Evolutionary conservation across 2,329 filamentous ascomycete genomes (phyloP), one percentile per base, ranked within the genome.

Genomic region (Eutypa lata): DNA sequence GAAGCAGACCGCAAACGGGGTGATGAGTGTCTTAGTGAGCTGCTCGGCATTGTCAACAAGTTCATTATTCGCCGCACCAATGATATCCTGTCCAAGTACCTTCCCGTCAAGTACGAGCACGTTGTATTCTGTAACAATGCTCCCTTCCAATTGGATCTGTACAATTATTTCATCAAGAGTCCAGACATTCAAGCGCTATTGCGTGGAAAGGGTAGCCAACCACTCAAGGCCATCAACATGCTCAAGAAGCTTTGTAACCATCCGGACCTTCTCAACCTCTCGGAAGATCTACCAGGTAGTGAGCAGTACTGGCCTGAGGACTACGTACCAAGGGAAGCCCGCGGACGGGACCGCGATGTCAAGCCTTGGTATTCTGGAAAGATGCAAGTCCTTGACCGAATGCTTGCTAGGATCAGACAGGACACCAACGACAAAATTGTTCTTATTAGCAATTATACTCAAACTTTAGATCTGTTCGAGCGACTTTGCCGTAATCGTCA

Each of bases 341-440:
- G 94, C 48, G 94, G 94, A 3, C 83, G 94, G 54, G 92, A 97
- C 68, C 85, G 94, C 40, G 94, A 99, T 58, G 78, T 97, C 63
- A 96, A 94, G 69, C 84, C 91, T 1, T 96, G 90, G 90, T 97
- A 97, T 69, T 97, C 92, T 2, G 95, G 94, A 47, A 99, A 99
- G 72, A 97, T 99, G 91, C 86, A 90, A 64, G 94, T 99, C 3
- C 83, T 99, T n/a, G 94, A 97, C 67, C 87, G 92, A 53, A 99
- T 99, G 95, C 83, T 99, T 48, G 91, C 92, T 33, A 88, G 93
- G 26, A 99, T 99, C 61, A 90, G 91, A 16, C 87, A 92, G 63
- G 93, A 97, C 65, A 97, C 94, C 1, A 97, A 96, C 64, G 94
- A 99, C 80, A 99, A 99, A 73, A 99, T 99, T 64, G 94, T 99